phyloP scores from a whole-genome alignment of 495 filamentous ascomycete genomes.

The Aspergillus taichungensis region DNA sequence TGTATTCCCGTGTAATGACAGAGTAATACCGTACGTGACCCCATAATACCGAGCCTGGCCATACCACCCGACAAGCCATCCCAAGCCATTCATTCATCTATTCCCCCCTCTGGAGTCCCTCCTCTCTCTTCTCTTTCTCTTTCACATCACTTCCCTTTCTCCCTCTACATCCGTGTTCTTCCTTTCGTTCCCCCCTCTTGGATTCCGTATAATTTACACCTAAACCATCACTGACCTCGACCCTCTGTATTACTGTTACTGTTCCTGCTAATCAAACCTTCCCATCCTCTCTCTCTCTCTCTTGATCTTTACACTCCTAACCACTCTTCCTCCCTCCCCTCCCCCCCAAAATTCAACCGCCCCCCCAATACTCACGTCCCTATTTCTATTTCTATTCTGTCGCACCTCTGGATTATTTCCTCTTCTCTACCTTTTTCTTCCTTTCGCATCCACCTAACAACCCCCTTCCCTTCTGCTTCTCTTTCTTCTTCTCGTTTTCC shows the following conservation, averaged over 20 bases:
- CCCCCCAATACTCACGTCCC: constrained; percentile 8
- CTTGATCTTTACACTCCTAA: constrained; percentile 9
- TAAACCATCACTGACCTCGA: not conserved
- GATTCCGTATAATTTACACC: not conserved
- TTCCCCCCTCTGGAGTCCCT: not conserved
- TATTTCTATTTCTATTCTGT: constrained; percentile 12
- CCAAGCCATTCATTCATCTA: not conserved
- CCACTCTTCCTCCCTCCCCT: constrained; percentile 25
- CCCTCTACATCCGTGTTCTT: constrained; percentile 2
- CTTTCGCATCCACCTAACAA: constrained; percentile 6
- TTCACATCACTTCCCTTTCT: constrained; percentile 3
- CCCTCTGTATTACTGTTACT: constrained; percentile 2
- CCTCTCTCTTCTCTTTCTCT: not conserved
- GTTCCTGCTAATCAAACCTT: constrained; percentile 3
- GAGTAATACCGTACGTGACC: no score
- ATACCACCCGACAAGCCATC: not conserved
- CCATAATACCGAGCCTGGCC: no score
- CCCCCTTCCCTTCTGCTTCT: constrained; percentile 10
- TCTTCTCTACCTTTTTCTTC: constrained; percentile 8
- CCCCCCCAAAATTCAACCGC: constrained; percentile 7
- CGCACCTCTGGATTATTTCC: constrained; percentile 11
- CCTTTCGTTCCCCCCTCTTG: not conserved
- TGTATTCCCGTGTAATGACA: no score
- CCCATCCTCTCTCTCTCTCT: constrained; percentile 8
- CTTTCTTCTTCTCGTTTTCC: constrained; percentile 3